Conservation (phyloP, 352 stramenopile genomes). For the Globisporangium emineosum region DNA sequence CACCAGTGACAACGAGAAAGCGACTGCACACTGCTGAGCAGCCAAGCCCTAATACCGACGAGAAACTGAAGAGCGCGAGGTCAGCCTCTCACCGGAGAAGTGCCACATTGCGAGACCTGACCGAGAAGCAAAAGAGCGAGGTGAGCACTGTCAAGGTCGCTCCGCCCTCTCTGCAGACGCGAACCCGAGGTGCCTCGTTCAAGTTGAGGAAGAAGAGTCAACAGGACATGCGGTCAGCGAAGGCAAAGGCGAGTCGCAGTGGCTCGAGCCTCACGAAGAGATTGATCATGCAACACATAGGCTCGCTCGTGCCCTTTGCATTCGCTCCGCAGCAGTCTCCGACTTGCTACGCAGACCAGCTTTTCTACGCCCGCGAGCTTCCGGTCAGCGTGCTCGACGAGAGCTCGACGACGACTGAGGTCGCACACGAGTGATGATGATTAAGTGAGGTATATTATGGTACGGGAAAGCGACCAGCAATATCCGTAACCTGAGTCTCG, state of each 20-base stretch:
- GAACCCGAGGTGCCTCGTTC: background rate
- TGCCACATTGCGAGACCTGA: background rate
- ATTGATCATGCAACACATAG: background rate
- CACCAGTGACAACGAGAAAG: background rate
- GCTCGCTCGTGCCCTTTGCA: no score
- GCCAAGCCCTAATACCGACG: background rate
- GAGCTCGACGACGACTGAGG: no score
- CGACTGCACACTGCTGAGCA: background rate
- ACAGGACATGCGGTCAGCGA: background rate
- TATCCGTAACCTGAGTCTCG: no score
- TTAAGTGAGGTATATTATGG: no score
- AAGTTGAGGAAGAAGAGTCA: background rate
- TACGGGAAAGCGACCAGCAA: no score
- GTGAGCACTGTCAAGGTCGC: background rate
- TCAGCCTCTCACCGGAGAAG: background rate
- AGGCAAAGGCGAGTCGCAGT: background rate
- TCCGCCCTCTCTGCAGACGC: background rate
- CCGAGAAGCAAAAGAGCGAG: background rate
- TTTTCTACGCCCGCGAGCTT: no score
- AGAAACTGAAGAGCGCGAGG: no score
- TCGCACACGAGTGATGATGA: no score
- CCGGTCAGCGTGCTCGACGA: no score
- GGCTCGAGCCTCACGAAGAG: conserved; percentile 3
- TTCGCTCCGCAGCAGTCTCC: no score
- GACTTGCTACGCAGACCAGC: no score